These are phyloP conservation scores for Austroboletus festivus DNA, from an alignment of 768 basidiomycete genomes.

Conservation along the genomic window DNA sequence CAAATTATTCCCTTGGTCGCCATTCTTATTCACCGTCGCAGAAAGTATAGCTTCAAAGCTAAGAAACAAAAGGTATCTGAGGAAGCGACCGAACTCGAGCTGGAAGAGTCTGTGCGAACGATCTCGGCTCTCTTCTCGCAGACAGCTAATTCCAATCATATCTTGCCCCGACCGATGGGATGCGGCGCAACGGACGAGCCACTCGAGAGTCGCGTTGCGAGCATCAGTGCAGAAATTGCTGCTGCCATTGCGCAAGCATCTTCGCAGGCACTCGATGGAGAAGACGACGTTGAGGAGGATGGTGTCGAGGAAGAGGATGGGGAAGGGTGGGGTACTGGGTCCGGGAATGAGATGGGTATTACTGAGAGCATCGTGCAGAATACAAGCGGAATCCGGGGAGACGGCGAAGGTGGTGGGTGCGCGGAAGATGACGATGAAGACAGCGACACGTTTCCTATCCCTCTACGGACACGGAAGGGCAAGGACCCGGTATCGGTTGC, in stretches of 20 bases:
- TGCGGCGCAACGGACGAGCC: conserved; percentile 35
- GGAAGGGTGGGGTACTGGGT: conserved; percentile 41
- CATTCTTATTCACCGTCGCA: conserved; percentile 30
- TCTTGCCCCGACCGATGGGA: conserved; percentile 33
- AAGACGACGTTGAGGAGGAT: conserved; percentile 43
- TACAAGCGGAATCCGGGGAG: conserved; percentile 59
- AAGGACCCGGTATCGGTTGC: conserved; percentile 44
- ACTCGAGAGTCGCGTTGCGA: conserved; percentile 66
- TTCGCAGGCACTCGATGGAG: conserved; percentile 55
- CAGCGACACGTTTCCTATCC: conserved; percentile 65
- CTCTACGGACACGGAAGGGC: conserved; percentile 65
- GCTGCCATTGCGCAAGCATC: conserved; percentile 76
- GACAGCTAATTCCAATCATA: conserved; percentile 37
- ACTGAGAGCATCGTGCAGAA: conserved; percentile 54
- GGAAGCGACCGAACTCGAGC: conserved; percentile 54
- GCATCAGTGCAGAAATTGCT: conserved; percentile 76
- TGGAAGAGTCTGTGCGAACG: conserved; percentile 72
- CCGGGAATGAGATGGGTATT: conserved; percentile 48
- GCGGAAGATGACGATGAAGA: conserved; percentile 67
- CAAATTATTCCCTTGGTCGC: not conserved
- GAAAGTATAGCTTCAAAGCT: conserved; percentile 77
- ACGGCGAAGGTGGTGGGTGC: conserved; percentile 13
- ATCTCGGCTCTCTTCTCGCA: conserved; percentile 66
- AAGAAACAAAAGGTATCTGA: conserved; percentile 56
- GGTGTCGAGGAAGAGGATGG: conserved; percentile 41